Conservation (phyloP, 805 yeast species). For the Saturnispora diversa region DNA sequence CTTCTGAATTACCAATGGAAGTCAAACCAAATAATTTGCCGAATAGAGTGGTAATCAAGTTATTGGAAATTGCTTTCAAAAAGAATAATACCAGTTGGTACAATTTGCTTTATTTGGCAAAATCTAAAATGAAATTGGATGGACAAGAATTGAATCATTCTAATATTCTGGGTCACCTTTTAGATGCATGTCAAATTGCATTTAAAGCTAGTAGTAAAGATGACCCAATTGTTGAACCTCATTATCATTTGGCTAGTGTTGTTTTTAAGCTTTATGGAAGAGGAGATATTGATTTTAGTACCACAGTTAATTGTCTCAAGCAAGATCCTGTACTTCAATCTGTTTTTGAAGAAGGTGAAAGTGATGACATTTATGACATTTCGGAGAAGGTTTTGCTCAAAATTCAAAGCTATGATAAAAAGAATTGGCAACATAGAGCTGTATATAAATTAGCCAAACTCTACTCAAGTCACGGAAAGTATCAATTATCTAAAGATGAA, state of each 20-base stretch:
- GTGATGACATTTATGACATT: slow-evolving; percentile 28
- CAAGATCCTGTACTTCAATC: slow-evolving; percentile 28
- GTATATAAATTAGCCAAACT: slow-evolving; percentile 62
- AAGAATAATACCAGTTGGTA: slow-evolving; percentile 50
- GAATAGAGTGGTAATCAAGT: slow-evolving; percentile 17
- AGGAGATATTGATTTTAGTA: slow-evolving; percentile 28
- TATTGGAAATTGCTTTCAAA: slow-evolving; percentile 37
- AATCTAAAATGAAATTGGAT: slow-evolving; percentile 46
- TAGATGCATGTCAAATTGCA: slow-evolving; percentile 40
- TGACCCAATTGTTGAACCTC: slow-evolving; percentile 70
- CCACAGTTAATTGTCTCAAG: slow-evolving; percentile 36
- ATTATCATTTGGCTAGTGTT: slow-evolving; percentile 53
- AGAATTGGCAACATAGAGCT: slow-evolving; percentile 90
- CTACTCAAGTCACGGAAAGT: slow-evolving; percentile 44
- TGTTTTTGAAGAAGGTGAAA: not conserved
- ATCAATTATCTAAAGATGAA: slow-evolving; percentile 50
- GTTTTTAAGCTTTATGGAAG: slow-evolving; percentile 46
- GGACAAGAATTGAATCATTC: slow-evolving; percentile 11
- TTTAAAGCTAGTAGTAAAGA: slow-evolving; percentile 30
- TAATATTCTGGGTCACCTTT: slow-evolving; percentile 35
- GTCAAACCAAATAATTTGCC: slow-evolving; percentile 10
- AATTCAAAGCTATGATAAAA: slow-evolving; percentile 56
- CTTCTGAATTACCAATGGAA: slow-evolving; percentile 2
- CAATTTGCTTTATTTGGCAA: slow-evolving; percentile 48
- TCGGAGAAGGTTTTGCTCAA: slow-evolving; percentile 41